These are phyloP conservation scores for Apiosordaria backusii DNA, from an alignment of 495 filamentous ascomycete genomes.

Conservation along the genomic window DNA sequence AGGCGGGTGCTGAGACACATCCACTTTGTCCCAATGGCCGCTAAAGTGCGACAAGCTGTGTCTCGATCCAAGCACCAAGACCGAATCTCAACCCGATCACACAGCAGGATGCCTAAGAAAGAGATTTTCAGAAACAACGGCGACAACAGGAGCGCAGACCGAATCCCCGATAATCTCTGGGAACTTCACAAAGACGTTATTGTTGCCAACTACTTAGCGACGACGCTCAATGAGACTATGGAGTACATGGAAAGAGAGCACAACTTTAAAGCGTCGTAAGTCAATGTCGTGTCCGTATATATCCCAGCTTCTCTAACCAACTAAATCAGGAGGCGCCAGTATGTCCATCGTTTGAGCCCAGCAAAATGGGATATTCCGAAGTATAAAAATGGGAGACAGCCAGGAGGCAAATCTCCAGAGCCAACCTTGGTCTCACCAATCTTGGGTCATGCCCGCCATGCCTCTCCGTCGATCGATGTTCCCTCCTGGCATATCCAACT, in stretches of 20 bases:
- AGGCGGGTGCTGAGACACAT: not conserved
- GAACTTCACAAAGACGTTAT: conserved; percentile 11
- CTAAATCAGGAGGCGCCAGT: conserved; percentile 23
- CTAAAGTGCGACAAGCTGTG: not conserved
- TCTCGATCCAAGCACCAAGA: not conserved
- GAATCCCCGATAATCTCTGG: conserved; percentile 16
- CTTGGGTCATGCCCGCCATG: not conserved
- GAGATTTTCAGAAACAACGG: conserved; percentile 4
- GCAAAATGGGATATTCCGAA: conserved; percentile 19
- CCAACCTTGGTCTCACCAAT: not conserved
- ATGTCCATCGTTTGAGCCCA: conserved; percentile 16
- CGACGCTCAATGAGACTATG: conserved; percentile 17
- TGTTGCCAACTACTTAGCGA: conserved; percentile 14
- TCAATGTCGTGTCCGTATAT: not conserved
- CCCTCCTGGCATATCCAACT: not conserved
- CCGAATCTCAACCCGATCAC: not conserved
- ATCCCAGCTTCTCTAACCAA: not conserved
- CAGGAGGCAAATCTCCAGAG: not conserved
- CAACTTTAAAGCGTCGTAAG: conserved; percentile 31
- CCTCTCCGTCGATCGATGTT: not conserved
- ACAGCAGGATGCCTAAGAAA: not conserved
- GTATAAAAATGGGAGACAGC: conserved; percentile 3
- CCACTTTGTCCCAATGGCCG: not conserved
- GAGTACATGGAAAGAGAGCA: conserved; percentile 24
- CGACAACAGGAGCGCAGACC: conserved; percentile 1